Conservation (phyloP, 306 rosid species). For the Medicago truncatula region DNA sequence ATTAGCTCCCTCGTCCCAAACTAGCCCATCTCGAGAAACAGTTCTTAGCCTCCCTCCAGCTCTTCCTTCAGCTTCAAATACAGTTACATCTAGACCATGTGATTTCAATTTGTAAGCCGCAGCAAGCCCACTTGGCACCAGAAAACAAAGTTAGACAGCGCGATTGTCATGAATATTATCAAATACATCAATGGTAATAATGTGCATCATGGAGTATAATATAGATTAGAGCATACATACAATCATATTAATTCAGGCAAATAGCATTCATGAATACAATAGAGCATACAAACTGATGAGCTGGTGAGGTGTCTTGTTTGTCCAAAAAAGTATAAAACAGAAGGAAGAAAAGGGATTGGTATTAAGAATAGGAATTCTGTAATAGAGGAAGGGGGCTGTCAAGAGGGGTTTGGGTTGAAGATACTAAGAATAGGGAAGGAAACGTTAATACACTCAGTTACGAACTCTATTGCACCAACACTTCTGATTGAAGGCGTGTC, state of each 20-base stretch:
- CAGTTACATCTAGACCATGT: conserved; percentile 72
- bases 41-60: conserved; percentile 93
- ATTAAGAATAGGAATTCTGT: too few relatives aligned
- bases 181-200: neutral
- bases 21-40: conserved; percentile 68
- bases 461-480: too few relatives aligned
- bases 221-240: conserved; percentile 21
- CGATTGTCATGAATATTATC: conserved; percentile 22
- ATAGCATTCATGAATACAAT: neutral
- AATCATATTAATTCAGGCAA: conserved; percentile 35
- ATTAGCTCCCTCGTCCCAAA: conserved; percentile 98
- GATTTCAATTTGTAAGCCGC: conserved; percentile 94
- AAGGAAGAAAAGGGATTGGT: neutral
- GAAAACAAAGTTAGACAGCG: conserved; percentile 36
- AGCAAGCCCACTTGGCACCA: conserved; percentile 80
- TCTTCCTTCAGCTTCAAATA: conserved; percentile 82
- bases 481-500: too few relatives aligned
- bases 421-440: too few relatives aligned
- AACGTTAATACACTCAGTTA: too few relatives aligned
- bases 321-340: neutral
- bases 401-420: too few relatives aligned
- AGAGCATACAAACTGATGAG: conserved; percentile 2
- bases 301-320: neutral
- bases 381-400: too few relatives aligned
- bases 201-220: conserved; percentile 15